Conservation (phyloP, 2,329 filamentous ascomycete species). For the Aaosphaeria arxii region DNA sequence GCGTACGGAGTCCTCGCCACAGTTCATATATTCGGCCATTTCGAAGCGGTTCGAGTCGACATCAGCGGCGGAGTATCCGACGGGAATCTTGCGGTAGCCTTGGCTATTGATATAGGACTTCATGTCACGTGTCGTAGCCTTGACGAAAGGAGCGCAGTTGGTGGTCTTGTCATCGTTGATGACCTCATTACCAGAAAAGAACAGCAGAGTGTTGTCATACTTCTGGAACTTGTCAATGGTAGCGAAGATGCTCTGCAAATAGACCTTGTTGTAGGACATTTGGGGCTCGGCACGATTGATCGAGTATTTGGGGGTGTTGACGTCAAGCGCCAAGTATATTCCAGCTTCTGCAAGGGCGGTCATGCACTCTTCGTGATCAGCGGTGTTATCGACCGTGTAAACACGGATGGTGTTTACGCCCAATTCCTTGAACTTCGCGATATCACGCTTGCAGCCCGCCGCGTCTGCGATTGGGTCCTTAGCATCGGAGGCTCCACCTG, state of each 20-base stretch:
- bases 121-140: constrained; percentile 74
- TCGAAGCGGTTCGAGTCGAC: constrained; percentile 81
- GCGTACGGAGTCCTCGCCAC: constrained; percentile 76
- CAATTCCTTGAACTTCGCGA: constrained; percentile 76
- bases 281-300: constrained; percentile 74
- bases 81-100: constrained; percentile 65
- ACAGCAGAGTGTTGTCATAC: constrained; percentile 83
- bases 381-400: constrained; percentile 87
- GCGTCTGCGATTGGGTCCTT: constrained; percentile 74
- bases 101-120: constrained; percentile 77
- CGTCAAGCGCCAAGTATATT: constrained; percentile 89
- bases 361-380: constrained; percentile 84
- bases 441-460: constrained; percentile 71
- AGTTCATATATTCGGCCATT: constrained; percentile 92
- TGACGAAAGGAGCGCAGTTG: constrained; percentile 64
- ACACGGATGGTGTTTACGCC: constrained; percentile 90
- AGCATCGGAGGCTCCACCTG: constrained; percentile 58
- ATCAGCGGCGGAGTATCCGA: constrained; percentile 83
- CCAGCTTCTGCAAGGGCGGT: constrained; percentile 72
- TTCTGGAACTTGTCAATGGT: constrained; percentile 80
- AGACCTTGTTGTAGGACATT: constrained; percentile 79
- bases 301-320: constrained; percentile 88
- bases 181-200: constrained; percentile 79
- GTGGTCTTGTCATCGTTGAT: constrained; percentile 65
- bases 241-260: constrained; percentile 82